Conservation (phyloP, 2,329 filamentous ascomycete species). For the Penicillium hordei region DNA sequence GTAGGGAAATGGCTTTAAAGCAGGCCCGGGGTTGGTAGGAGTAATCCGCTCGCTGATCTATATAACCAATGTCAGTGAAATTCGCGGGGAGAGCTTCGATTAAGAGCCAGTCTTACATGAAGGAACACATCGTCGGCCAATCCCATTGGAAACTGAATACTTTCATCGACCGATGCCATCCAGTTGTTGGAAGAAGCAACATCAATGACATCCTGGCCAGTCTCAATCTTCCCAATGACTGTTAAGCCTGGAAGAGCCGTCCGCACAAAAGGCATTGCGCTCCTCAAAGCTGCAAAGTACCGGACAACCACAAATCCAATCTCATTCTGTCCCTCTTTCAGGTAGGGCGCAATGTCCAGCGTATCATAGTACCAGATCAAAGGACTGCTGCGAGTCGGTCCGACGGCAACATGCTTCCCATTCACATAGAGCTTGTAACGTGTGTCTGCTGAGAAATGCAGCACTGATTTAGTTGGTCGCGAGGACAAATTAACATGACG, state of each 20-base stretch:
- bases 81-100: neutral
- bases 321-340: constrained; percentile 24
- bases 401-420: constrained; percentile 36
- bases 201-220: constrained; percentile 9
- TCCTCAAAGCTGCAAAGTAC: constrained; percentile 29
- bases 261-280: constrained; percentile 33
- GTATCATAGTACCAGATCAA: constrained; percentile 37
- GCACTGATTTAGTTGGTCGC: constrained; percentile 16
- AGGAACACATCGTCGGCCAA: constrained; percentile 44
- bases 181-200: constrained; percentile 17
- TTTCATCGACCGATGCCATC: constrained; percentile 22
- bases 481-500: constrained; percentile 19
- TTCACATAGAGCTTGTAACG: constrained; percentile 48
- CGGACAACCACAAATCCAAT: constrained; percentile 27
- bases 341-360: constrained; percentile 28
- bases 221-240: constrained; percentile 23
- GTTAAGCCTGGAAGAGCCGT: constrained; percentile 32
- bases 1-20: constrained; percentile 26
- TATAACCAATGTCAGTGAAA: neutral
- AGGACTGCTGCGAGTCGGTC: constrained; percentile 39
- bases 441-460: constrained; percentile 44
- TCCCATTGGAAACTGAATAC: constrained; percentile 26
- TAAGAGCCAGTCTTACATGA: constrained; percentile 31
- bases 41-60: constrained; percentile 28
- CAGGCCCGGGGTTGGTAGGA: neutral